These are phyloP conservation scores for Taphrina communis DNA, from an alignment of 1,139 yeast species.

Conservation along the genomic window DNA sequence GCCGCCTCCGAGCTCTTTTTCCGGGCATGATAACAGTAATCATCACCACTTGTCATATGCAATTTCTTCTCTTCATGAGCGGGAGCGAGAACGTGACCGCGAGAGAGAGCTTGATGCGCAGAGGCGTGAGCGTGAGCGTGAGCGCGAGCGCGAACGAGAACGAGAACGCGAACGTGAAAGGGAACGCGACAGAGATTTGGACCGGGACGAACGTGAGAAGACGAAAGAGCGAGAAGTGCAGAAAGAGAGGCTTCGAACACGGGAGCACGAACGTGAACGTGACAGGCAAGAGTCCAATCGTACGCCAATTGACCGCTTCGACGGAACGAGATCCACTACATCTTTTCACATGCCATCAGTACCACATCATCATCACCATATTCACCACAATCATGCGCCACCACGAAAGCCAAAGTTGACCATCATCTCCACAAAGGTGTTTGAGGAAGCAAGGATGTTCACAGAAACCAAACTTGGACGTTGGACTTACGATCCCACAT, in stretches of 20 bases:
- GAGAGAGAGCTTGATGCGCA: conserved; percentile 9
- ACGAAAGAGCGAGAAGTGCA: not conserved
- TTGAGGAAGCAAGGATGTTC: conserved; percentile 22
- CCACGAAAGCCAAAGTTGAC: conserved; percentile 18
- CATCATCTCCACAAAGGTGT: conserved; percentile 29
- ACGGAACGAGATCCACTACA: not conserved
- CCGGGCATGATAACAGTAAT: not conserved
- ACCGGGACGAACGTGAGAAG: conserved; percentile 5
- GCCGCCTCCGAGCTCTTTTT: not conserved
- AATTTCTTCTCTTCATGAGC: conserved; percentile 6
- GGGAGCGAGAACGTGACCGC: conserved; percentile 2
- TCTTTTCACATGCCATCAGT: conserved; percentile 11
- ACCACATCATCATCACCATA: conserved; percentile 26
- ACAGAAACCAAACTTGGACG: conserved; percentile 25
- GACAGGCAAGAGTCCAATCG: conserved; percentile 11
- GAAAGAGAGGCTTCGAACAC: conserved; percentile 7
- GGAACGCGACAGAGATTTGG: conserved; percentile 14
- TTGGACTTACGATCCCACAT: conserved; percentile 36
- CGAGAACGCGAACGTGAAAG: conserved; percentile 16
- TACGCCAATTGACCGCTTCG: conserved; percentile 10
- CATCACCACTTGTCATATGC: conserved; percentile 11
- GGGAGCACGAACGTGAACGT: conserved; percentile 15
- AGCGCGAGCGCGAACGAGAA: conserved; percentile 19
- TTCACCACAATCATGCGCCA: conserved; percentile 14
- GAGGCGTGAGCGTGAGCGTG: conserved; percentile 13